Evolutionary conservation across 163 green algal genomes (phyloP), one percentile per base, ranked within the genome.

Genomic region (Scenedesmus sp.): DNA sequence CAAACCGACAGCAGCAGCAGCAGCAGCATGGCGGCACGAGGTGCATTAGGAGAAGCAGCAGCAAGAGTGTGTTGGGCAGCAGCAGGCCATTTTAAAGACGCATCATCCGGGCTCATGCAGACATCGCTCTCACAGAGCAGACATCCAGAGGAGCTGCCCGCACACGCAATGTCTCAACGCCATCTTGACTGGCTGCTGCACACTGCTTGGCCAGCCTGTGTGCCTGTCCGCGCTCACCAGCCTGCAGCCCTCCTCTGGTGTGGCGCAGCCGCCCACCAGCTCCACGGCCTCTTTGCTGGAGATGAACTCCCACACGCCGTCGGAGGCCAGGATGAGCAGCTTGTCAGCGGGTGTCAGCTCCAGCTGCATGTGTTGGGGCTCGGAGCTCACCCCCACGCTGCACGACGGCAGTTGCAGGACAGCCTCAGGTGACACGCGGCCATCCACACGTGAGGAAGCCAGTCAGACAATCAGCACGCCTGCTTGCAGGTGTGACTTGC

Each of bases 231-330:
- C 53, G 37, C 88, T 86, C 85, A 96, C 93, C 94, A 95, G 79
- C 46, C 95, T 90, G 92, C 96, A 98, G 24, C 94, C 95, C 76
- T 97, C 96, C 88, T 98, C 95, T 4, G 94, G 93, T 61, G 90
- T 94, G 18, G 93, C 90, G 83, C 89, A 94, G 61, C 87, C 85
- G 6, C 86, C 90, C n/a, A 98, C 94, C 68, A 99, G 97, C 40
- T 97, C 95, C 46, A 99, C 95, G 5, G 96, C 98, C 83, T 98
- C 96, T 89, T 98, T 92, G 92, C 94, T 98, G 56, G 56, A 94
- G 42, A 99, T 96, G 91, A 98, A 99, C 94, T 99, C 98, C 97
- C 97, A 99, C 70, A 99, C 95, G 46, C 81, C 88, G 85, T 99
- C 98, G 44, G 79, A 96, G 6, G 97, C 98, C 30, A 99, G 91